Conservation (phyloP, 2,329 filamentous ascomycete species). For the Colletotrichum sublineola region DNA sequence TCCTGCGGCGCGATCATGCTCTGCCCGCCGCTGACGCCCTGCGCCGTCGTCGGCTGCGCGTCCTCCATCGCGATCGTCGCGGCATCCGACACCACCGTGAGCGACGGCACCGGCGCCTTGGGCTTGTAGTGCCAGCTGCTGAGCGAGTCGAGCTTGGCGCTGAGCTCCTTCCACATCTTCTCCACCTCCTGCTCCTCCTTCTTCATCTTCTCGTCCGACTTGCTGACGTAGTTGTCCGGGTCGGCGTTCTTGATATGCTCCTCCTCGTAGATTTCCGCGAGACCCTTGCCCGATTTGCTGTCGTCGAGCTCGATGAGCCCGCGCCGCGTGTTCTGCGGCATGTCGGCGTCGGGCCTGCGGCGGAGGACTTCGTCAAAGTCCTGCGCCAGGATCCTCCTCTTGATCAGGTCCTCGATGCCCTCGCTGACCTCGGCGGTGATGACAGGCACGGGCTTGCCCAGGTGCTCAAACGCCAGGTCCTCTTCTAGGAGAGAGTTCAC, state of each 20-base stretch:
- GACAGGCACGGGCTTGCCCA: conserved; percentile 93
- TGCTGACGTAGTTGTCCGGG: conserved; percentile 82
- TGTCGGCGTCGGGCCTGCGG: conserved; percentile 80
- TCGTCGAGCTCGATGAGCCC: conserved; percentile 88
- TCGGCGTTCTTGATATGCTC: conserved; percentile 86
- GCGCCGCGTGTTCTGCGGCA: conserved; percentile 72
- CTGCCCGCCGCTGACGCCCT: conserved; percentile 75
- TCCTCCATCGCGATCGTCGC: conserved; percentile 97
- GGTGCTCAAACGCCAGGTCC: conserved; percentile 94
- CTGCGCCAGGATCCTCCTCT: conserved; percentile 87
- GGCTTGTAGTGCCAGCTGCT: conserved; percentile 97
- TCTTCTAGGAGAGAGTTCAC: conserved; percentile 94
- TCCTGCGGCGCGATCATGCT: conserved; percentile 94
- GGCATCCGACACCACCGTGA: conserved; percentile 90
- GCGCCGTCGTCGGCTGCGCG: conserved; percentile 86
- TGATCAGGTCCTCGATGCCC: conserved; percentile 93
- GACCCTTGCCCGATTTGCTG: conserved; percentile 85
- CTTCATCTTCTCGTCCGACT: conserved; percentile 83
- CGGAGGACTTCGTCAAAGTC: conserved; percentile 94
- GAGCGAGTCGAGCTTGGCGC: conserved; percentile 85
- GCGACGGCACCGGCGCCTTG: conserved; percentile 82
- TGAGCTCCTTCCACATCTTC: conserved; percentile 84
- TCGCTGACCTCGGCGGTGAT: conserved; percentile 93
- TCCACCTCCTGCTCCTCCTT: conserved; percentile 88
- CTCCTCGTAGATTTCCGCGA: conserved; percentile 95